Base-by-base conservation (phyloP, 2,329 filamentous ascomycete genomes). In the Calonectria pauciramosa region DNA sequence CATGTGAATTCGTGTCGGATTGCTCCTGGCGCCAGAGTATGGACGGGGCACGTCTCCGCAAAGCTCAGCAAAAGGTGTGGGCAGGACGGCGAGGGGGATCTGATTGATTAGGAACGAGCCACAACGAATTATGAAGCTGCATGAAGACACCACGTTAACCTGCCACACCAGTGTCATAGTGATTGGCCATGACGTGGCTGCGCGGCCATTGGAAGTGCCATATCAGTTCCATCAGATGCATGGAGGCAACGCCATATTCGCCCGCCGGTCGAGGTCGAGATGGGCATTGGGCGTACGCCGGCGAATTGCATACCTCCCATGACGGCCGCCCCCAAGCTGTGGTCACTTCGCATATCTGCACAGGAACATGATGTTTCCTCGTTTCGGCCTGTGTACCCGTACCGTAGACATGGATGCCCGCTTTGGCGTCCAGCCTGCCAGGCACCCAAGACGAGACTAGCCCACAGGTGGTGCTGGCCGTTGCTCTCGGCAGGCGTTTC, bases 11-110 rank as follows among this genome's bases (percentile, higher is more conserved):
- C 83, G 91, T 90, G 0, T 93, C 95, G 3, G 89, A 87, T 2
- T 99, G 96, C 83, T 89, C 90, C 16, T 99, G 96, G 96, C 89
- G 96, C 47, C 88, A 90, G 79, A 88, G 88, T 14, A 93, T 94
- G 84, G 91, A 96, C 70, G 89, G 91, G 74, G 91, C 94, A 81
- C 76, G 78, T 8, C 71, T 85, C 2, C 77, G 66, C 30, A 80
- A 70, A 28, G 82, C 81, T 4, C 79, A 77, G 28, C 75, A 81
- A 16, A 82, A 75, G 59, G 71, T 82, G 60, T 73, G 75, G 36
- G 77, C 77, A 30, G 75, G 60, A 51, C 76, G 76, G 44, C 78
- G 73, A 44, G 59, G 73, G 11, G 68, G 32, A 18, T 49, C 69
- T 60, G 65, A 59, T 75, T 76, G 28, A 41, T 49, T 60, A n/a